These are phyloP conservation scores for Pigoraptor vietnamica DNA, from an alignment of 78 protist species.

Conservation along the genomic window DNA sequence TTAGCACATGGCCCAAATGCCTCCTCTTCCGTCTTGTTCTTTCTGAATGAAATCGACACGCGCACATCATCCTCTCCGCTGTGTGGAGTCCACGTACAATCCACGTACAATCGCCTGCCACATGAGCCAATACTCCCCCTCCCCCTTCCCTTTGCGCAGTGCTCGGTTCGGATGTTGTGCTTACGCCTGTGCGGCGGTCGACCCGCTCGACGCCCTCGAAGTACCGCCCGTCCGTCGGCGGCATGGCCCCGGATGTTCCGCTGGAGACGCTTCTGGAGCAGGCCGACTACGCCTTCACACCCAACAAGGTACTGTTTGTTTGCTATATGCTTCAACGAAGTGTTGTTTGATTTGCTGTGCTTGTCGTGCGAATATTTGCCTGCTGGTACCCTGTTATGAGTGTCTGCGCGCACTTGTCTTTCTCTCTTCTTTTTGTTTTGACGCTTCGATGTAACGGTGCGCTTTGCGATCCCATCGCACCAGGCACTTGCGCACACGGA, in stretches of 20 bases:
- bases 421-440: no score
- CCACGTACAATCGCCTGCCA: no score
- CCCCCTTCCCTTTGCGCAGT: no score
- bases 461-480: no score
- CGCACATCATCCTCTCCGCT: no score
- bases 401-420: no score
- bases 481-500: background rate
- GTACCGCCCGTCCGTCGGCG: background rate
- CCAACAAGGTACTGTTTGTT: background rate
- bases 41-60: no score
- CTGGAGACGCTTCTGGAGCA: background rate
- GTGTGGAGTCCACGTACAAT: no score
- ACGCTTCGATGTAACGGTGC: no score
- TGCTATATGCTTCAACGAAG: background rate
- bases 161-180: background rate
- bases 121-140: no score
- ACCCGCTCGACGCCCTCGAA: background rate
- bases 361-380: background rate
- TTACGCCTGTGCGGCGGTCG: background rate
- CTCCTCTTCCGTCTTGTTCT: no score
- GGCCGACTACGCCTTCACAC: background rate
- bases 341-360: background rate
- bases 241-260: background rate
- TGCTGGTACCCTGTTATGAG: background rate
- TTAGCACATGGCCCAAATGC: no score